Evolutionary conservation across 83 land plant genomes (phyloP).

Genomic region (Thuja plicata): DNA sequence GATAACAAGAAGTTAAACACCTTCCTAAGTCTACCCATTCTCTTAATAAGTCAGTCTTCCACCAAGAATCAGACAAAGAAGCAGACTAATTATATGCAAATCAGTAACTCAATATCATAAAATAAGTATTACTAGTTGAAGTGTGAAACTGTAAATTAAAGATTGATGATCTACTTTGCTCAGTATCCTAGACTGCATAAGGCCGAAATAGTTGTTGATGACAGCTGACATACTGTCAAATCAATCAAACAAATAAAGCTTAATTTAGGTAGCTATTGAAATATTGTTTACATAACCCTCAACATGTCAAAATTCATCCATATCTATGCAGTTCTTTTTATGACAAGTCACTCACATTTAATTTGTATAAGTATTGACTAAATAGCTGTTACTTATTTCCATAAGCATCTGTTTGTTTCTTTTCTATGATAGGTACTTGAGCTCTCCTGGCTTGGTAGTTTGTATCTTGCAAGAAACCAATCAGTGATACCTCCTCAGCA

Average conservation of each 20-base stretch:
- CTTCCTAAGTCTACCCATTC: no score
- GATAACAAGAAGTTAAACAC: no score
- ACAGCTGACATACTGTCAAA: no score
- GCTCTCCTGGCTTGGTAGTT: constrained; percentile 32
- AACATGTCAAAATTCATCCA: background rate
- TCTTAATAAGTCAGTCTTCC: no score
- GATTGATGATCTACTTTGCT: no score
- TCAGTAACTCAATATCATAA: no score
- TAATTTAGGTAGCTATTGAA: background rate
- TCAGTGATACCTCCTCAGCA: constrained; percentile 14
- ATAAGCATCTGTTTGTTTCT: background rate
- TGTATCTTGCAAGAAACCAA: constrained; percentile 16
- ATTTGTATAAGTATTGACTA: background rate
- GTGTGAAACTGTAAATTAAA: no score
- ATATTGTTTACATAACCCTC: background rate
- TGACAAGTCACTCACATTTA: background rate
- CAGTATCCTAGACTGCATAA: no score
- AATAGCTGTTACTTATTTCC: background rate
- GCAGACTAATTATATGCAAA: no score
- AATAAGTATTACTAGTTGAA: no score
- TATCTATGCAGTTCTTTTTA: background rate
- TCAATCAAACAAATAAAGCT: background rate
- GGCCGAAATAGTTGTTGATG: no score
- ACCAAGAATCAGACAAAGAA: no score
- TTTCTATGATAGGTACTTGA: constrained; percentile 36